These are phyloP conservation scores for Jatropha podagrica DNA, from an alignment of 441 rosid genomes.

Conservation along the genomic window DNA sequence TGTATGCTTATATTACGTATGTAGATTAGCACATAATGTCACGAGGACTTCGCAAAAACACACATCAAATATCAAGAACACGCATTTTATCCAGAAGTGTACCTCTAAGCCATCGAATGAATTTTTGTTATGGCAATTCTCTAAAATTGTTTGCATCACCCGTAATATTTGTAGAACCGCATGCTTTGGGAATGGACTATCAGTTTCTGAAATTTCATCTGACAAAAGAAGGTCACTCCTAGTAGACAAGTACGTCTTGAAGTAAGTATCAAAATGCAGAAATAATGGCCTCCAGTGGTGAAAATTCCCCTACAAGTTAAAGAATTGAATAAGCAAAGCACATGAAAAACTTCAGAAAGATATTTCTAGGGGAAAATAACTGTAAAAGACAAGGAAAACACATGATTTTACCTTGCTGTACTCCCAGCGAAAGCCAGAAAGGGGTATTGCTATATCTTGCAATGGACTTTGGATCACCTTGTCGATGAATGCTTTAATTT, in stretches of 20 bases:
- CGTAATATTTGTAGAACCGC: slow-evolving; percentile 84
- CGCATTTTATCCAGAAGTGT: slow-evolving; percentile 17
- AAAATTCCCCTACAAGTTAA: slow-evolving; percentile 79
- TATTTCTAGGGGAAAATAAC: not conserved
- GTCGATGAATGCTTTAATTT: slow-evolving; percentile 83
- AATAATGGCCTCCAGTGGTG: slow-evolving; percentile 99
- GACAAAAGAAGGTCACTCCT: slow-evolving; percentile 87
- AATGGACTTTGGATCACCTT: slow-evolving; percentile 97
- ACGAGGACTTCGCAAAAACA: not conserved
- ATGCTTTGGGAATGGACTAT: slow-evolving; percentile 74
- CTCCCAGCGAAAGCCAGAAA: slow-evolving; percentile 97
- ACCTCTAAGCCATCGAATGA: slow-evolving; percentile 98
- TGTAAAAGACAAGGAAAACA: not conserved
- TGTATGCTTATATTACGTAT: not conserved
- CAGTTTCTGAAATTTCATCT: slow-evolving; percentile 69
- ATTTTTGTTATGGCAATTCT: slow-evolving; percentile 91
- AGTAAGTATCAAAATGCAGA: slow-evolving; percentile 90
- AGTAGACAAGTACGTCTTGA: slow-evolving; percentile 74
- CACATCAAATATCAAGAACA: not conserved
- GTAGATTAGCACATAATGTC: slow-evolving; percentile 7
- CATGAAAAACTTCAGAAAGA: not conserved
- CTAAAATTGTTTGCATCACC: slow-evolving; percentile 88
- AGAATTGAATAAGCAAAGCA: slow-evolving; percentile 30
- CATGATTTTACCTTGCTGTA: slow-evolving; percentile 65
- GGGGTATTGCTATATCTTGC: slow-evolving; percentile 96